phyloP scores from a whole-genome alignment of 495 filamentous ascomycete species.

The Neurospora hispaniola region DNA sequence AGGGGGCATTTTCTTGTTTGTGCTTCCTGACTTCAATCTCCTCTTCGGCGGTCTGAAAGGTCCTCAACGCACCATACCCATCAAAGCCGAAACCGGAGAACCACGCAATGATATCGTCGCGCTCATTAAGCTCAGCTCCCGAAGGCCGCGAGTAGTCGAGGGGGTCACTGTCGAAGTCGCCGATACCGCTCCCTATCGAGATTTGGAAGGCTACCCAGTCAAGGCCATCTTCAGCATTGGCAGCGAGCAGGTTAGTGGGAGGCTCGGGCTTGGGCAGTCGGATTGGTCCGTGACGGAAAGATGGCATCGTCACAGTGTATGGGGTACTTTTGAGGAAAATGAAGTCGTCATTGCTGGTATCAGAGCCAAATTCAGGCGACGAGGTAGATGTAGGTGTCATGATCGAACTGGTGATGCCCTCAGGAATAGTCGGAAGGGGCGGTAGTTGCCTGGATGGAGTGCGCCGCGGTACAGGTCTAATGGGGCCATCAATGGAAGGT shows the following conservation, averaged over 20 bases:
- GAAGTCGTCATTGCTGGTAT: conserved; percentile 21
- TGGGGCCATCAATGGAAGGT: conserved; percentile 11
- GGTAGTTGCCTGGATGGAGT: conserved; percentile 15
- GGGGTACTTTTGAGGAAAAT: conserved; percentile 32
- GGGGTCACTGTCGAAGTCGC: conserved; percentile 32
- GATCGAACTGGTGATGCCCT: conserved; percentile 18
- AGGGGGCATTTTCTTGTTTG: neutral
- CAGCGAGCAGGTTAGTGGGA: conserved; percentile 21
- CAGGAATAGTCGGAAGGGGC: conserved; percentile 35
- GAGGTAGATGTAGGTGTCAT: conserved; percentile 9
- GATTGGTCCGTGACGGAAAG: conserved; percentile 39
- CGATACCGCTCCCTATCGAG: conserved; percentile 39
- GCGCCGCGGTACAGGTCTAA: conserved; percentile 9
- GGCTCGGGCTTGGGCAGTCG: conserved; percentile 32
- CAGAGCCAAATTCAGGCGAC: conserved; percentile 7
- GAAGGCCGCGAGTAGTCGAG: conserved; percentile 29
- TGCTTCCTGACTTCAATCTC: neutral
- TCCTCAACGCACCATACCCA: conserved; percentile 24
- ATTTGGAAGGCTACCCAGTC: conserved; percentile 50
- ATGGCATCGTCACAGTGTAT: conserved; percentile 29
- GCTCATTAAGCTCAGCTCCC: conserved; percentile 27
- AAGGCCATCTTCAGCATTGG: conserved; percentile 33
- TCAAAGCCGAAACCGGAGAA: conserved; percentile 32
- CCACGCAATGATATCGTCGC: conserved; percentile 33
- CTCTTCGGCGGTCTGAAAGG: conserved; percentile 1